A percentile compares a stretch with the other conserved stretches of the same genome.
Evolutionary conservation across 257 asterid genomes (phyloP).

Genomic region (Gentiana straminea): DNA sequence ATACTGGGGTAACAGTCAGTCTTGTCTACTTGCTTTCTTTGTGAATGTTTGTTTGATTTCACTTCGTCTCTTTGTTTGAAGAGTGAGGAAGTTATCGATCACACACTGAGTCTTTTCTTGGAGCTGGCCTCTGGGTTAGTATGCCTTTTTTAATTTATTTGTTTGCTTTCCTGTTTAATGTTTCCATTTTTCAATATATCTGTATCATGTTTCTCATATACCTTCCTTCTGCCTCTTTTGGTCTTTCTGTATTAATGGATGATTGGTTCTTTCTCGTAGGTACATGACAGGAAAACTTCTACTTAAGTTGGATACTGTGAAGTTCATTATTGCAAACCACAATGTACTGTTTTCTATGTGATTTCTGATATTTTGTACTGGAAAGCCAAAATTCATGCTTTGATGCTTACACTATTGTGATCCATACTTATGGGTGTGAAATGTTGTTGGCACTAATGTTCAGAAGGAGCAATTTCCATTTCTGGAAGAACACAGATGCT

Average conservation of each 20-base stretch:
- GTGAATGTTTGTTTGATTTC: constrained; percentile 12
- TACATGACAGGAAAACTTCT: constrained; percentile 94
- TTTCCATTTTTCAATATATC: too few relatives aligned
- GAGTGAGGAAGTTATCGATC: constrained; percentile 88
- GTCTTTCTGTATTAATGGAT: background rate
- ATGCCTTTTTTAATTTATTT: constrained; percentile 10
- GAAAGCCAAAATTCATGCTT: constrained; percentile 3
- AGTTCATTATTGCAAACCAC: constrained; percentile 74
- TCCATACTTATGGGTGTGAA: too few relatives aligned
- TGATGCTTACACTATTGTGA: constrained; percentile 3
- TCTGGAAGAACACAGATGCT: constrained; percentile 74
- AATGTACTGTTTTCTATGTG: constrained; percentile 32
- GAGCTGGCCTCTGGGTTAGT: constrained; percentile 97
- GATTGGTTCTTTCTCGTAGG: constrained; percentile 32
- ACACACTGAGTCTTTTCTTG: constrained; percentile 79
- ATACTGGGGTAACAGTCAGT: background rate
- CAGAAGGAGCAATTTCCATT: constrained; percentile 95
- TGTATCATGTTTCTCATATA: too few relatives aligned
- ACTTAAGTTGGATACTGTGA: constrained; percentile 86
- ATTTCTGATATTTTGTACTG: constrained; percentile 7
- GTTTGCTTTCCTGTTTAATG: background rate
- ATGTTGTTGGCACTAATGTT: too few relatives aligned
- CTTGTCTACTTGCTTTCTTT: too few relatives aligned
- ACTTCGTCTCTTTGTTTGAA: constrained; percentile 19
- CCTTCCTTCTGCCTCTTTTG: background rate